A percentile compares a stretch with the other conserved stretches of the same genome.
Conservation (phyloP, 2,329 filamentous ascomycete genomes). For the Pseudocercospora pini-densiflorae region DNA sequence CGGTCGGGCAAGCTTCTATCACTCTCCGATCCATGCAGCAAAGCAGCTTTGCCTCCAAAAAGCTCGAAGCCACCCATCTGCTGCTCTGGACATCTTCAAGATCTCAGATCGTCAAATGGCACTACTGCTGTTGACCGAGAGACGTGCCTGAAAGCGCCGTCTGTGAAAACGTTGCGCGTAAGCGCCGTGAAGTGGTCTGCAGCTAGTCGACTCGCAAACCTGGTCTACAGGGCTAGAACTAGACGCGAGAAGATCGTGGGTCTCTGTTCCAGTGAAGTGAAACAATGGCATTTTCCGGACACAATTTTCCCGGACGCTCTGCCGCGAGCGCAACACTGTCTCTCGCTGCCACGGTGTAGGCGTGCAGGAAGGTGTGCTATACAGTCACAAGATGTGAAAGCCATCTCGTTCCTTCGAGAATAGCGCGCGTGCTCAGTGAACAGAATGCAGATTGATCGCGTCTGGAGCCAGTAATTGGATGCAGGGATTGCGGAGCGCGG, state of each 20-base stretch:
- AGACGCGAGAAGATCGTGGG: not conserved
- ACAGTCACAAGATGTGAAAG: not conserved
- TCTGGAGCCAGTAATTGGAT: not conserved
- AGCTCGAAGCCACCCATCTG: too few relatives aligned
- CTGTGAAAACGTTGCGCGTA: not conserved
- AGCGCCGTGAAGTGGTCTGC: slow-evolving; percentile 6
- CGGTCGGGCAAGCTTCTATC: too few relatives aligned
- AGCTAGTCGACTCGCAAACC: not conserved
- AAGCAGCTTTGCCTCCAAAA: too few relatives aligned
- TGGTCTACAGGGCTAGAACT: slow-evolving; percentile 3
- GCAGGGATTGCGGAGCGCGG: not conserved
- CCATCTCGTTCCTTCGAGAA: not conserved
- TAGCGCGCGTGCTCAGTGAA: not conserved
- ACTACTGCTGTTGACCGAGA: not conserved
- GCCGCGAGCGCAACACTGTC: not conserved
- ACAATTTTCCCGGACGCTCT: not conserved
- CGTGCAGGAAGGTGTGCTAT: not conserved
- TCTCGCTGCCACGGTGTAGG: not conserved
- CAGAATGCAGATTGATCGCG: not conserved
- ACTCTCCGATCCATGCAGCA: too few relatives aligned
- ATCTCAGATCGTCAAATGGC: too few relatives aligned
- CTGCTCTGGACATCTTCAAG: too few relatives aligned
- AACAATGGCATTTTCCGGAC: not conserved
- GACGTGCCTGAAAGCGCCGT: not conserved
- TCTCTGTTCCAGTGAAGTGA: not conserved